Percentiles rank a stretch among this genome's conserved stretches.
Conservation (phyloP, 768 basidiomycete species). For the Boletus huronensis region DNA sequence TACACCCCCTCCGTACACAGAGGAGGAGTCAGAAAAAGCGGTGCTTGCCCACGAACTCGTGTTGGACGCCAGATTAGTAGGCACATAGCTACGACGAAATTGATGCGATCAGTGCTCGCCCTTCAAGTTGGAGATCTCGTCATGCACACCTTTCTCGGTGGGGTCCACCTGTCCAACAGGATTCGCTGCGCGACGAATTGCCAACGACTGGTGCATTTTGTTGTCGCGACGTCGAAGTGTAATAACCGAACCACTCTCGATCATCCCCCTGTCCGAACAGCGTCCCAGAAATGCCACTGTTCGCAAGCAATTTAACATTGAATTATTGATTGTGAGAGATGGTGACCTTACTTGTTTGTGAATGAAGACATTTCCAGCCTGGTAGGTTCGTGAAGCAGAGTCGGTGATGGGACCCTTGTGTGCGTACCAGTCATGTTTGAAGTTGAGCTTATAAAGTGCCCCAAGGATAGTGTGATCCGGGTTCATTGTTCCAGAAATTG, state of each 20-base stretch:
- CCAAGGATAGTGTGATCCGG: background rate
- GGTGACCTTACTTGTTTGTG: conserved; percentile 9
- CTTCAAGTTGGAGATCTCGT: background rate
- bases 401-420: background rate
- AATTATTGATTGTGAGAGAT: background rate
- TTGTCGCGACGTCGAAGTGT: background rate
- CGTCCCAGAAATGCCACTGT: background rate
- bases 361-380: conserved; percentile 4
- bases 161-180: background rate
- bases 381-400: background rate
- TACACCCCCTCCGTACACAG: background rate
- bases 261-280: background rate
- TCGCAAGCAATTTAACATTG: background rate
- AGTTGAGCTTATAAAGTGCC: conserved; percentile 8
- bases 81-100: background rate
- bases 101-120: background rate
- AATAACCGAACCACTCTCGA: background rate
- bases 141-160: conserved; percentile 13
- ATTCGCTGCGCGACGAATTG: background rate
- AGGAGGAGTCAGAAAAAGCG: background rate
- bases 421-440: background rate
- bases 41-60: conserved; percentile 1
- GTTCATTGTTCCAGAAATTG: conserved; percentile 6
- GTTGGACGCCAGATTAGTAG: background rate
- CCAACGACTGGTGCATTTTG: background rate